Conservation (phyloP, 2,329 filamentous ascomycete genomes). For the Elsinoe fawcettii region DNA sequence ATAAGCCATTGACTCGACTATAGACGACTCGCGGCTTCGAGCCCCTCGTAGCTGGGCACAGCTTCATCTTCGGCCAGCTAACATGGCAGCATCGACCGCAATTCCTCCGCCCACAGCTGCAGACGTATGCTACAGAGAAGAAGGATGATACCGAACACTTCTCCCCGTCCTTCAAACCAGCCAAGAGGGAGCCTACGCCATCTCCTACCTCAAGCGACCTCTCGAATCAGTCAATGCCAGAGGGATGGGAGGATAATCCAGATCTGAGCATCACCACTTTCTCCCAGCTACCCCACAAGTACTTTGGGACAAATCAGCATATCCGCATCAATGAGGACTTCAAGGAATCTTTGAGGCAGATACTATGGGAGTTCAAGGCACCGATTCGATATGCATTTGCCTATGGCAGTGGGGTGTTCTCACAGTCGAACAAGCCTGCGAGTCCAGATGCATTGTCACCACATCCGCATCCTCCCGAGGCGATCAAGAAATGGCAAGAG, state of each 20-base stretch:
- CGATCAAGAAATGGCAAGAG: conserved; percentile 76
- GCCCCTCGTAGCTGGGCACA: conserved; percentile 29
- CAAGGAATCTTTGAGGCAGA: conserved; percentile 78
- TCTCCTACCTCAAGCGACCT: conserved; percentile 18
- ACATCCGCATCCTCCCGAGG: conserved; percentile 73
- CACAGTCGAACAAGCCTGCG: conserved; percentile 52
- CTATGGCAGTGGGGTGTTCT: conserved; percentile 94
- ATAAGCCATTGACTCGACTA: background rate
- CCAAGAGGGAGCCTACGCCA: conserved; percentile 14
- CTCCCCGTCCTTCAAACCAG: conserved; percentile 6
- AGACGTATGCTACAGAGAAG: conserved; percentile 15
- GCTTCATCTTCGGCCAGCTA: conserved; percentile 28
- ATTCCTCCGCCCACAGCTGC: conserved; percentile 19
- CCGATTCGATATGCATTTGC: conserved; percentile 95
- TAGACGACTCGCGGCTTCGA: conserved; percentile 18
- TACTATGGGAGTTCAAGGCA: conserved; percentile 84
- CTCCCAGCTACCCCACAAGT: conserved; percentile 64
- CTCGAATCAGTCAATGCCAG: conserved; percentile 33
- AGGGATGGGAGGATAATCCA: conserved; percentile 68
- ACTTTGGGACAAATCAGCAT: conserved; percentile 93
- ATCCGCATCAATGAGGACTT: conserved; percentile 94
- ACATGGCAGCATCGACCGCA: conserved; percentile 28
- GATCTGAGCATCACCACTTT: conserved; percentile 66
- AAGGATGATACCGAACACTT: conserved; percentile 17
- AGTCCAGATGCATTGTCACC: conserved; percentile 48